phyloP scores from a whole-genome alignment of 768 basidiomycete species.

The Tremella yokohamensis region DNA sequence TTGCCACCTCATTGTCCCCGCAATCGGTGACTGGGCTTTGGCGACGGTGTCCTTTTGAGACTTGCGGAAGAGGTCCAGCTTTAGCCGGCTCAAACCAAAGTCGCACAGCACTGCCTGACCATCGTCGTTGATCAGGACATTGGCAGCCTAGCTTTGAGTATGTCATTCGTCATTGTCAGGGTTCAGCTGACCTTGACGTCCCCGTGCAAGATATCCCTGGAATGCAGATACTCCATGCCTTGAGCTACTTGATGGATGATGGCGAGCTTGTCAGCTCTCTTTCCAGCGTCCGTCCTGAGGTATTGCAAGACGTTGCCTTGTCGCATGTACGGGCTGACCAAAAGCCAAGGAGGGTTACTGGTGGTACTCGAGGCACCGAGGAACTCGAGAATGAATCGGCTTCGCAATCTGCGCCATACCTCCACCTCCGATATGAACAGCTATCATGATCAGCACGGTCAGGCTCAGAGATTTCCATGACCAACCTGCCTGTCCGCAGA shows the following conservation, averaged over 20 bases:
- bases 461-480: background rate
- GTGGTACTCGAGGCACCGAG: constrained; percentile 72
- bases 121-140: constrained; percentile 69
- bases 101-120: constrained; percentile 71
- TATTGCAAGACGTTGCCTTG: constrained; percentile 64
- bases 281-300: constrained; percentile 53
- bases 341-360: constrained; percentile 71
- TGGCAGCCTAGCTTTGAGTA: constrained; percentile 57
- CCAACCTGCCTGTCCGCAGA: constrained; percentile 17
- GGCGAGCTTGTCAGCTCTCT: constrained; percentile 22
- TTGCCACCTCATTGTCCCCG: constrained; percentile 67
- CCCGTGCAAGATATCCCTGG: constrained; percentile 67
- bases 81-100: constrained; percentile 79
- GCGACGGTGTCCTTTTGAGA: constrained; percentile 56
- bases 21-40: background rate
- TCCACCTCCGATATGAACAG: constrained; percentile 68
- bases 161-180: background rate
- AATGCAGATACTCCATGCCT: constrained; percentile 79
- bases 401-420: constrained; percentile 68
- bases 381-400: constrained; percentile 68
- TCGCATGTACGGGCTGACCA: constrained; percentile 69
- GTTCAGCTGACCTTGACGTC: constrained; percentile 65
- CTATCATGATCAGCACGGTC: background rate
- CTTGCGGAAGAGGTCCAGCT: constrained; percentile 61
- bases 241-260: constrained; percentile 69